Evolutionary conservation across 129 eudicot genomes (phyloP).

Genomic region (Flaveria sonorensis): DNA sequence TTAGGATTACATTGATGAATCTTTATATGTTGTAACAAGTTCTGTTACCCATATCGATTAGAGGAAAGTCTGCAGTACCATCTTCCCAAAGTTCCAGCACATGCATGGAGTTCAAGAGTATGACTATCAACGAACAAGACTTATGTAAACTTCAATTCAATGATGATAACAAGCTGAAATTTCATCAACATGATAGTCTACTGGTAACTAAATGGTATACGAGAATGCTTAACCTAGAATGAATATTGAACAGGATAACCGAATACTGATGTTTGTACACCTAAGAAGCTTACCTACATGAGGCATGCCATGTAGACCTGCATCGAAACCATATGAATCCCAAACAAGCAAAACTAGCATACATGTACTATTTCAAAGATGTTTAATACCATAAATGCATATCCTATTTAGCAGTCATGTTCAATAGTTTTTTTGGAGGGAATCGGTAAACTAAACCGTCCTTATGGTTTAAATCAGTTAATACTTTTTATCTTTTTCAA

Average conservation of each 20-base stretch:
- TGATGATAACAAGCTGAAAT: no score
- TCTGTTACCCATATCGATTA: conserved; percentile 75
- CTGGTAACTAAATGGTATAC: neutral
- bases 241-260: neutral
- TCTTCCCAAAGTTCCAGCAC: conserved; percentile 96
- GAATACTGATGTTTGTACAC: conserved; percentile 10
- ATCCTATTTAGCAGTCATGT: no score
- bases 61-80: conserved; percentile 59
- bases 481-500: neutral
- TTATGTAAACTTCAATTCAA: conserved; percentile 1
- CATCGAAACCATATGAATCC: conserved; percentile 23
- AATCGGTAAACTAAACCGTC: no score
- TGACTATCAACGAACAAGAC: conserved; percentile 46
- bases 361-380: neutral
- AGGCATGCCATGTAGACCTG: conserved; percentile 96
- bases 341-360: neutral
- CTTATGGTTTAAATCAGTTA: neutral
- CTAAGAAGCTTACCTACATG: conserved; percentile 58
- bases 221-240: conserved; percentile 3
- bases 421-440: neutral
- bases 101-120: conserved; percentile 77
- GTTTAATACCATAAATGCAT: no score
- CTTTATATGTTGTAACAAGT: no score
- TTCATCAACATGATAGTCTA: neutral
- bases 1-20: no score